Evolutionary conservation across 306 rosid species (phyloP), one percentile per base, ranked within the genome.

Genomic region (Quercus suber): DNA sequence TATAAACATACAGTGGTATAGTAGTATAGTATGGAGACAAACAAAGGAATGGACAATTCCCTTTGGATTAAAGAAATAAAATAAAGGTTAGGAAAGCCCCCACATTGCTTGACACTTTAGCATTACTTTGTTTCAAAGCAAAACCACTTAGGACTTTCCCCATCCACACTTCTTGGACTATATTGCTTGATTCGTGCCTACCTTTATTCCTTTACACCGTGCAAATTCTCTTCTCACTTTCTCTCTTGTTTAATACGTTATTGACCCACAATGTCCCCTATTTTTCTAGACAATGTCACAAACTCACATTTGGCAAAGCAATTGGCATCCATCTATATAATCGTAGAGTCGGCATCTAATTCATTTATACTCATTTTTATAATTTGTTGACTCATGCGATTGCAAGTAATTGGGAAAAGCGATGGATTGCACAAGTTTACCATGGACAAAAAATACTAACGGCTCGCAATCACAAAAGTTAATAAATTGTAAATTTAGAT

Each of bases 61-160:
- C 65, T 23, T 59, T 59, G 4, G 65, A 27, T 23, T 49, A 49
- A 49, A 49, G 17, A 49, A 49, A 41, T 2, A 41, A 41, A 41
- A 41, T 41, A 41, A 59, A 59, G 25, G 65, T 59, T 21, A 59
- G 23, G 17, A 59, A 59, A 59, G 65, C 75, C 35, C 20, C 20
- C 58, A 19, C 68, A 19, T 67, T 68, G 14, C 67, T 43, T 51
- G 23, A 7, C 49, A 78, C 23, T 56, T 56, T 70, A 68, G 43
- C 72, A 56, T 78, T 57, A 56, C 76, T 78, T 78, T 41, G 64
- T 70, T 53, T 56, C 75, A 43, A 78, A 70, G 76, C 37, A 33
- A 78, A 78, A 74, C 45, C 60, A 30, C 59, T 56, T 3, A 69
- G 75, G 43, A 15, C 33, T 45, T 37, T 13, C 27, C 57, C 57